phyloP scores from a whole-genome alignment of 768 basidiomycete genomes.

The Lactifluus hygrophoroides region DNA sequence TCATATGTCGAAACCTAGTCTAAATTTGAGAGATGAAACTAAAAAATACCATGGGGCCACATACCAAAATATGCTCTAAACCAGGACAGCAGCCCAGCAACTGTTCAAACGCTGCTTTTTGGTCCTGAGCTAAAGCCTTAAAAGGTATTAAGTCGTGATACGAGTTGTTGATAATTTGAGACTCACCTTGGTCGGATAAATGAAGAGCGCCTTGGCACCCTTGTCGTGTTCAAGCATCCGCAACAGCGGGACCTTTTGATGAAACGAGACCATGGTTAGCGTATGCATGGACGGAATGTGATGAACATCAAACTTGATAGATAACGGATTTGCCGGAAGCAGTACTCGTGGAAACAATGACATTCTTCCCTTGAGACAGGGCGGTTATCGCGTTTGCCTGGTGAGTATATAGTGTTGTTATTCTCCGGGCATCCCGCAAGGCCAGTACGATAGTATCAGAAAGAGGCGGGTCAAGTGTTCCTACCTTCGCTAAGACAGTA shows the following conservation, averaged over 20 bases:
- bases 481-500: constrained; percentile 25
- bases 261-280: background rate
- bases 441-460: constrained; percentile 50
- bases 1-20: constrained; percentile 70
- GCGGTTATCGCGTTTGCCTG: constrained; percentile 68
- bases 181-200: constrained; percentile 80
- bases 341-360: constrained; percentile 85
- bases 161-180: background rate
- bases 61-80: constrained; percentile 51
- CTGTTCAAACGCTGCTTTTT: constrained; percentile 60
- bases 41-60: background rate
- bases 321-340: constrained; percentile 87
- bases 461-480: constrained; percentile 44
- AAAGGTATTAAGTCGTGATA: background rate
- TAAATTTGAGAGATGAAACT: background rate
- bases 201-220: constrained; percentile 63
- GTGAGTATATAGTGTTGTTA: constrained; percentile 54
- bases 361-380: constrained; percentile 49
- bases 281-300: background rate
- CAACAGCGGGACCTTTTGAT: constrained; percentile 57
- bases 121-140: constrained; percentile 86
- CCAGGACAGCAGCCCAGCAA: constrained; percentile 51
- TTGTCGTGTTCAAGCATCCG: constrained; percentile 53
- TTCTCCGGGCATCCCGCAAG: constrained; percentile 48
- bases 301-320: constrained; percentile 51